Evolutionary conservation across 306 rosid genomes (phyloP), one percentile per base, ranked within the genome.

Genomic region (Fagus crenata): DNA sequence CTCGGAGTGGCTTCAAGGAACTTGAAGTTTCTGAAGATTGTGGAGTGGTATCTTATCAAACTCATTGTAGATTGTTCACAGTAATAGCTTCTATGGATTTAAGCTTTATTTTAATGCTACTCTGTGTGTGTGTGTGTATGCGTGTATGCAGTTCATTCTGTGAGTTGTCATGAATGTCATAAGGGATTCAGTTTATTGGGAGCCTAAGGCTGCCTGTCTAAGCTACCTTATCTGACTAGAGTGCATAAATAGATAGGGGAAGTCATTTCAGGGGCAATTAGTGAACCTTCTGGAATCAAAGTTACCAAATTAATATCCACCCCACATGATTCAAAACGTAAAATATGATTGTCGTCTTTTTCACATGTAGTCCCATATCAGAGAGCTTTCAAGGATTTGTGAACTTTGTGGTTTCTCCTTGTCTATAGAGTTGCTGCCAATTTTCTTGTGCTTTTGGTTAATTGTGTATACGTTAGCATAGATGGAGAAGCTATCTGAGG

Each of bases 1-100:
- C 87, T 63, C 93, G 93, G 74, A 92, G 89, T 89, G 92, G 96
- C 76, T 88, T 92, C 81, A 95, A 92, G 91, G 98, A 95, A 58
- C 98, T 92, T 78, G 90, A 89, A 84, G 99, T 95, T 85, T 95
- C 99, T 58, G 97, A 95, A 88, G 99, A 95, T 83, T 95, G 97
- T 88, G 99, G 99, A 83, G 99, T 88, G 98, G 99, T 95, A 76
- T 75, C 97, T 89, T 82, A 82, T 76, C 56, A 70, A 71, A 84
- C 41, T n/a, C 63, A 12, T 22, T 79, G 46, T 61, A 15, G 49
- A 51, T 71, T 77, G 28, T 70, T 63, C 69, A 46, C 18, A 22
- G 70, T 77, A 59, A 22, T 61, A 67, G 9, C 51, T 78, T 42
- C 39, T 67, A 7, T 31, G 5, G 15, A 53, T 53, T 53, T 60